Conservation (phyloP, 108 stramenopile species). For the Pseudonitzschia multiseries region DNA sequence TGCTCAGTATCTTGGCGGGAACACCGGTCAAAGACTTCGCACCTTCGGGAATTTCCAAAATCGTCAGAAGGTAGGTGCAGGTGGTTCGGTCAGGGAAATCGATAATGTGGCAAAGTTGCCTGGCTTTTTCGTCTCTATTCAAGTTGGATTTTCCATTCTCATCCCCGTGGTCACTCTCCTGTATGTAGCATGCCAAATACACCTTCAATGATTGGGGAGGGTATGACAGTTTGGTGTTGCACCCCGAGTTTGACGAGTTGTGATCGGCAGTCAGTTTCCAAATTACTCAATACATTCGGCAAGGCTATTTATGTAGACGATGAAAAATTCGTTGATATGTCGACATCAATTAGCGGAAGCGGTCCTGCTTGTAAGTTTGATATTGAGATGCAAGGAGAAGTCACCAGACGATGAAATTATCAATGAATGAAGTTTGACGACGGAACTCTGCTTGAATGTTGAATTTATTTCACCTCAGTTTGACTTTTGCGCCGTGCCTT, state of each 20-base stretch:
- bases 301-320: slow-evolving; percentile 86
- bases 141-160: not conserved
- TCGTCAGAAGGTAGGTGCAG: slow-evolving; percentile 50
- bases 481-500: not conserved
- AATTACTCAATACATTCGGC: slow-evolving; percentile 71
- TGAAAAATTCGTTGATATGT: slow-evolving; percentile 91
- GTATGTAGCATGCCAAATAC: slow-evolving; percentile 91
- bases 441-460: too few species aligned
- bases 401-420: too few species aligned
- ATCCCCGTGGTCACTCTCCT: not conserved
- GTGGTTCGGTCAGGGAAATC: not conserved
- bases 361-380: slow-evolving; percentile 74
- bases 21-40: slow-evolving; percentile 44
- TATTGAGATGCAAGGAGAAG: not conserved
- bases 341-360: slow-evolving; percentile 81
- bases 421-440: too few species aligned
- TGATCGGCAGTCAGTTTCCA: slow-evolving; percentile 57
- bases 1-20: slow-evolving; percentile 69
- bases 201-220: slow-evolving; percentile 80
- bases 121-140: not conserved
- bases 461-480: not conserved
- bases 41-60: slow-evolving; percentile 46
- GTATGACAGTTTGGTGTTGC: slow-evolving; percentile 85
- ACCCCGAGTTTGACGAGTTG: slow-evolving; percentile 63
- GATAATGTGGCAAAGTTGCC: not conserved